A percentile compares a stretch with the other conserved stretches of the same genome.
Conservation (phyloP, 257 asterid species). For the Mentha longifolia region DNA sequence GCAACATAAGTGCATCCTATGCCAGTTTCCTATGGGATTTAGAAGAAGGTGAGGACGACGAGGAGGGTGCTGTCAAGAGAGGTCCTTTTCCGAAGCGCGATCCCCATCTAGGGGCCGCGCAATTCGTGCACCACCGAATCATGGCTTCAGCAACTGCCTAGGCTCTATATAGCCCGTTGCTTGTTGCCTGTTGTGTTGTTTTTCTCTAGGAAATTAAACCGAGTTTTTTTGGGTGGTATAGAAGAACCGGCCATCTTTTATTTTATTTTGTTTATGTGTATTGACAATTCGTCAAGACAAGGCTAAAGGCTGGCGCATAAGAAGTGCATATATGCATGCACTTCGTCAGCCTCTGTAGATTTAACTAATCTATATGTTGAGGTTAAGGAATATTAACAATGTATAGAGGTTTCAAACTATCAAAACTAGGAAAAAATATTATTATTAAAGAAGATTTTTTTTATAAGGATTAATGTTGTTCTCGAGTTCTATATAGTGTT, state of each 20-base stretch:
- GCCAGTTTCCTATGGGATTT: constrained; percentile 79
- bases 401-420: not conserved
- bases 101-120: not conserved
- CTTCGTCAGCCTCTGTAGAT: not conserved
- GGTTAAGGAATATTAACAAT: not conserved
- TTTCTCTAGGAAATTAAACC: not conserved
- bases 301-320: constrained; percentile 8
- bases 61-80: constrained; percentile 41
- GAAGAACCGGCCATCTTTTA: not conserved
- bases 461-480: not conserved
- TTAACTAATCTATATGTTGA: not conserved
- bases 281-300: no score
- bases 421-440: no score
- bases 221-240: not conserved
- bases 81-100: not conserved
- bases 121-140: constrained; percentile 30
- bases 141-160: constrained; percentile 49
- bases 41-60: constrained; percentile 48
- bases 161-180: not conserved
- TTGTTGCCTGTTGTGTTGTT: constrained; percentile 1
- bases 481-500: not conserved
- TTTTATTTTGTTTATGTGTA: not conserved
- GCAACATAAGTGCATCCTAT: constrained; percentile 66
- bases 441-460: not conserved
- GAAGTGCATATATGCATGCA: not conserved